Evolutionary conservation across 331 rosid genomes (phyloP), one percentile per base, ranked within the genome.

Genomic region (Arachis monticola): DNA sequence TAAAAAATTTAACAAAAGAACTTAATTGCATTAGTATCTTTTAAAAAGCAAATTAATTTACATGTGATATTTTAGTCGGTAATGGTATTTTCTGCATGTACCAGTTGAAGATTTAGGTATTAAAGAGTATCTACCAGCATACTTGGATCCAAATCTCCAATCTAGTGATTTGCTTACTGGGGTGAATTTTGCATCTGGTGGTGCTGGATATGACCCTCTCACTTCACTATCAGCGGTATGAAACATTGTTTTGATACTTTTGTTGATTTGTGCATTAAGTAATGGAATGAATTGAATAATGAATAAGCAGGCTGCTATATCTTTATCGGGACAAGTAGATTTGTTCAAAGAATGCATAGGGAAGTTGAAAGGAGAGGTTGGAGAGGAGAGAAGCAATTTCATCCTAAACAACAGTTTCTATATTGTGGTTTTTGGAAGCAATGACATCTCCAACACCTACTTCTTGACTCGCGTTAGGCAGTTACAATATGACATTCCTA

Each of bases 371-470:
- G 77, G 13, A 60, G 1, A 73, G 0, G 82, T 70, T 5, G 93
- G 93, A 77, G 91, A 66, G 47, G 74, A 83, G 4, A 75, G 76
- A 76, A 31, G 85, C 44, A 73, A 85, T 1, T 74, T 58, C 78
- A 88, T 85, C 70, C 0, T 90, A 17, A 69, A 81, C 44, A 90
- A 88, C n/a, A 68, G 88, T 70, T 0, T 86, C 8, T 45, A 8
- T 69, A 12, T 75, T 14, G 83, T 83, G 56, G 91, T 75, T 10
- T 80, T 84, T 2, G 88, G 97, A 10, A 87, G 84, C 53, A 83
- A 91, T 57, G 97, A 91, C 59, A 87, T 91, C 65, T 79, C 97
- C n/a, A 87, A 83, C 51, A 85, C 92, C n/a, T 87, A 85, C 46
- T 87, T 69, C 64, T 14, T 57, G 2, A 6, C 58, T 4, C 80